A percentile compares a stretch with the other conserved stretches of the same genome.
These are phyloP conservation scores for Cordia subcordata DNA, from an alignment of 257 asterid genomes.

Conservation along the genomic window DNA sequence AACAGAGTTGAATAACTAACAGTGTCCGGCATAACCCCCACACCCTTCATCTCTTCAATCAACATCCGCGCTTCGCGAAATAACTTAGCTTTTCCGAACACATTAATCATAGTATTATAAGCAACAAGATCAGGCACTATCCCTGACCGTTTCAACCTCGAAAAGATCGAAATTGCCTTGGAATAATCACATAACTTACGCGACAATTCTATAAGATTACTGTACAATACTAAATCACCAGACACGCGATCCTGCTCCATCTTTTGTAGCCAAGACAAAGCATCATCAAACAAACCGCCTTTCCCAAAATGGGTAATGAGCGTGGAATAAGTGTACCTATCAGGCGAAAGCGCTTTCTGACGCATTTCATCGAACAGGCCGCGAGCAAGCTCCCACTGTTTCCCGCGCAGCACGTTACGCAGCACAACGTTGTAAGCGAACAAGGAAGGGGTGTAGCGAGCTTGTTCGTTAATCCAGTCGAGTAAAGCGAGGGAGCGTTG, in stretches of 20 bases:
- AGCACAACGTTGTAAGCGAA: constrained; percentile 90
- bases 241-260: constrained; percentile 81
- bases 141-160: constrained; percentile 70
- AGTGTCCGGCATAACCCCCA: constrained; percentile 68
- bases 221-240: constrained; percentile 82
- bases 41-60: constrained; percentile 62
- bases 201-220: constrained; percentile 84
- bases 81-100: constrained; percentile 94
- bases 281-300: constrained; percentile 82
- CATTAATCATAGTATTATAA: constrained; percentile 83
- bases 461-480: constrained; percentile 86
- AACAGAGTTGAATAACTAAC: constrained; percentile 80
- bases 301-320: constrained; percentile 81
- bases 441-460: constrained; percentile 71
- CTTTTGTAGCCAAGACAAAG: constrained; percentile 91
- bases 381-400: constrained; percentile 65
- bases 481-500: constrained; percentile 82
- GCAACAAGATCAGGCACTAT: constrained; percentile 82
- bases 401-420: constrained; percentile 72
- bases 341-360: constrained; percentile 63
- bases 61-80: constrained; percentile 65
- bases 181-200: constrained; percentile 74
- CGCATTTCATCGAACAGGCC: constrained; percentile 99
- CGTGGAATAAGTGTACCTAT: constrained; percentile 85
- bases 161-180: constrained; percentile 76